A percentile compares a stretch with the other conserved stretches of the same genome.
Evolutionary conservation across 2,329 filamentous ascomycete species (phyloP).

Genomic region (Aspergillus tamarii): DNA sequence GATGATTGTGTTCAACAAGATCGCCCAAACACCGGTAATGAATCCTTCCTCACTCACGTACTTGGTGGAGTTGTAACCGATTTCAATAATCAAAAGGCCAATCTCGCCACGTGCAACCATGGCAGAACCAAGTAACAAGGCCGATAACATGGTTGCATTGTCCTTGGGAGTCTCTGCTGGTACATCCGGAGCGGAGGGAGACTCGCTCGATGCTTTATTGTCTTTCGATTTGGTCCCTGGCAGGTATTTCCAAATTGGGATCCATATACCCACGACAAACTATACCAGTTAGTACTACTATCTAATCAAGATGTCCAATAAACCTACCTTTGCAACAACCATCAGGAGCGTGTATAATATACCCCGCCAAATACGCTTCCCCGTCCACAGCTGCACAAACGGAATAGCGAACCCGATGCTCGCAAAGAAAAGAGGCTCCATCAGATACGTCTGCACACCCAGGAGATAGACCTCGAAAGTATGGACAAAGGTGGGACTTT

Average conservation of each 20-base stretch:
- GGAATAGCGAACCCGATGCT: conserved; percentile 39
- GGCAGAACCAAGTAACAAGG: conserved; percentile 31
- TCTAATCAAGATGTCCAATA: not conserved
- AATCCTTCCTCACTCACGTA: conserved; percentile 45
- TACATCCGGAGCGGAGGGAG: not conserved
- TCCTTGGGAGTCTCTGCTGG: not conserved
- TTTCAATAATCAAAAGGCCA: conserved; percentile 36
- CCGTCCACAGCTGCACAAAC: conserved; percentile 37
- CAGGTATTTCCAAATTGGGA: conserved; percentile 26
- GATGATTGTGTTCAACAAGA: conserved; percentile 37
- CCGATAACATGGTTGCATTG: conserved; percentile 20
- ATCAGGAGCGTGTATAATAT: conserved; percentile 34
- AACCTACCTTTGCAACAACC: conserved; percentile 32
- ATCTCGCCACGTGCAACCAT: conserved; percentile 40
- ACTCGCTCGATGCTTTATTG: not conserved
- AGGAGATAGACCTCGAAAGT: conserved; percentile 44
- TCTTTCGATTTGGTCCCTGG: not conserved
- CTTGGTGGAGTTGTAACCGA: conserved; percentile 36
- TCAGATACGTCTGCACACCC: conserved; percentile 37
- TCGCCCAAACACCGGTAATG: conserved; percentile 36
- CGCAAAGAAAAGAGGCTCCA: conserved; percentile 37
- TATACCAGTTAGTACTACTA: conserved; percentile 12
- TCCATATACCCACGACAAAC: conserved; percentile 34
- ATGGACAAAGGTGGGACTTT: conserved; percentile 43
- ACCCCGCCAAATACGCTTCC: conserved; percentile 36